Percentiles rank a stretch among this genome's conserved stretches.
phyloP scores from a whole-genome alignment of 306 rosid species.

The Medicago lupulina region DNA sequence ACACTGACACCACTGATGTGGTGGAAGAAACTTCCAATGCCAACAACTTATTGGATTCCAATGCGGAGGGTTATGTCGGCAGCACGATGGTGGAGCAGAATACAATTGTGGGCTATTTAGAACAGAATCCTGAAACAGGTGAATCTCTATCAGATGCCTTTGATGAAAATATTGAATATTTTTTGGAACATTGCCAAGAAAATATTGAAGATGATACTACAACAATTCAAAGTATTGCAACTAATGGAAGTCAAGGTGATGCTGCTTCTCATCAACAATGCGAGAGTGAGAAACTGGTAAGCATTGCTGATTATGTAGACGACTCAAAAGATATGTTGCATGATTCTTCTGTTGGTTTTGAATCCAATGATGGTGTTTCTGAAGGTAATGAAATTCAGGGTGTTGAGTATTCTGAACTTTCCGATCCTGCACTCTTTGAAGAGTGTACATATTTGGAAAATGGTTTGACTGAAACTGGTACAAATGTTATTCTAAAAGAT shows the following conservation, averaged over 20 bases:
- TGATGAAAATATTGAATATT: slow-evolving; percentile 41
- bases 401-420: slow-evolving; percentile 40
- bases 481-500: slow-evolving; percentile 34
- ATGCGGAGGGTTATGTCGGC: slow-evolving; percentile 15
- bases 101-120: neutral
- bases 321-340: slow-evolving; percentile 30
- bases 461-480: slow-evolving; percentile 29
- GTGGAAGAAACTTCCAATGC: slow-evolving; percentile 30
- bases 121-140: slow-evolving; percentile 25
- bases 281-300: slow-evolving; percentile 42
- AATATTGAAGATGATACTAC: slow-evolving; percentile 37
- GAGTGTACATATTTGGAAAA: slow-evolving; percentile 40
- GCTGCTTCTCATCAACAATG: slow-evolving; percentile 21
- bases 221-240: slow-evolving; percentile 28
- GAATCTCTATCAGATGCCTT: slow-evolving; percentile 28
- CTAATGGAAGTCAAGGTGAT: slow-evolving; percentile 31
- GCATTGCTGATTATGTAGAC: neutral
- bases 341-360: slow-evolving; percentile 41
- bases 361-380: slow-evolving; percentile 36
- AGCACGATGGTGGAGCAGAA: neutral
- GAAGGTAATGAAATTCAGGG: slow-evolving; percentile 35
- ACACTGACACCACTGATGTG: neutral
- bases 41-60: too few species aligned
- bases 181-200: slow-evolving; percentile 4
- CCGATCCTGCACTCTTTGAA: slow-evolving; percentile 20